Base-by-base conservation (phyloP, 2,329 filamentous ascomycete genomes). In the Aspergillus transmontanensis region DNA sequence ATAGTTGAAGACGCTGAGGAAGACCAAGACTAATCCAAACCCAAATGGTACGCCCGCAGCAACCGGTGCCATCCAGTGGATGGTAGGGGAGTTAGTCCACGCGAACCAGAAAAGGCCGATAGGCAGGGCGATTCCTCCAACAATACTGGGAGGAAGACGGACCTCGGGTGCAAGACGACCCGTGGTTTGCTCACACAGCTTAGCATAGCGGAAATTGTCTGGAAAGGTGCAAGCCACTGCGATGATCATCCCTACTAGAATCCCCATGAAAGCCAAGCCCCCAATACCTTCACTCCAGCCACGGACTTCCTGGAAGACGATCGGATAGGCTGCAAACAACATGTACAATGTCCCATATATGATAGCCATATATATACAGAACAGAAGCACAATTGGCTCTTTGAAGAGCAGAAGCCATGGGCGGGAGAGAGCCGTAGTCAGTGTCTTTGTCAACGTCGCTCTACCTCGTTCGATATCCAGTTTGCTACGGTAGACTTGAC, bases 41-140 rank as follows among this genome's bases (percentile, higher is more conserved):
- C 78, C 79, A 56, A 80, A 79, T 0, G 77, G 73, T 1, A 69
- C 77, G 3, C 71, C 72, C 4, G 72, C 76, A 11, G 76, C 71
- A 57, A 79, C 73, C 19, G 72, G 72, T 2, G 71, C 75, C 63
- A 78, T 73, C 77, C 77, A 79, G 68, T 78, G 76, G 57, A 78
- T 72, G 12, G 69, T 73, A 65, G 73, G 79, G 54, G 76, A 82
- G 57, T 85, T 84, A 0, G 85, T 86, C 85, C 85, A 87, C 0
- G 84, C 85, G 59, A 87, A 84, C 84, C 84, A 86, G 73, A 87
- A 86, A 1, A 87, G 77, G 11, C 84, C 83, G 46, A 86, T 76
- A 0, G 87, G 86, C 45, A 89, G 76, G 6, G 77, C 75, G 28
- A 85, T 78, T 59, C 77, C 79, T 19, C 82, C 82, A 4, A 83